Base-by-base conservation (phyloP, 495 filamentous ascomycete genomes). In the Lindgomyces ingoldianus region DNA sequence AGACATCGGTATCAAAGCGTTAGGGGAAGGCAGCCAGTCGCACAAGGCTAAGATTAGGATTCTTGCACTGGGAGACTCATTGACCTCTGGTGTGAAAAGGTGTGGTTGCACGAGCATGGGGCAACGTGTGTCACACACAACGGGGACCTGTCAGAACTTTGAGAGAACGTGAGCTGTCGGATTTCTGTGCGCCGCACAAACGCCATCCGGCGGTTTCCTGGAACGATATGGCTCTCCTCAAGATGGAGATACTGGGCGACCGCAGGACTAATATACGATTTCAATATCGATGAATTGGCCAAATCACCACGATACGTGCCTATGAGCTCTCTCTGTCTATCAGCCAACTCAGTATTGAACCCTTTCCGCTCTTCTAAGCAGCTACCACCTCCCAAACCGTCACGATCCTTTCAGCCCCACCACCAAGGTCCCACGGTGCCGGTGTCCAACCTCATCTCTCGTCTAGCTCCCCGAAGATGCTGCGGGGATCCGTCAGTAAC, bases 91-190 rank as follows among this genome's bases (percentile, higher is more conserved):
- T n/a, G n/a, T n/a, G n/a, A n/a, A n/a, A n/a, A n/a, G n/a, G n/a
- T 56, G 33, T 52, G 51, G 60, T 64, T 27, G 60, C 51, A 64
- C 60, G 53, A 64, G 51, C 27, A 14, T 39, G 33, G 6, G 33
- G 33, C 33, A 39, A 39, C 6, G 6, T 6, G 33, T 39, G 33
- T 14, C 14, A 6, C 33, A 39, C 33, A 39, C 33, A 14, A 6
- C 33, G 14, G 6, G 33, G 14, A 39, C 33, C 33, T 39, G 33
- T 39, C 33, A 39, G 33, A 14, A 14, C 33, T 39, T 14, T 39
- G 6, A 39, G 33, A 39, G 18, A 47, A 47, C 45, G 16, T 24
- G 16, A n/a, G 8, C 45, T 47, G 45, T 47, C 16, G 6, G 45
- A 47, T 47, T 24, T 8, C n/a, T 47, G 45, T 47, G 36, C 9